phyloP scores from a whole-genome alignment of 345 rosid genomes.

The Hevea brasiliensis region DNA sequence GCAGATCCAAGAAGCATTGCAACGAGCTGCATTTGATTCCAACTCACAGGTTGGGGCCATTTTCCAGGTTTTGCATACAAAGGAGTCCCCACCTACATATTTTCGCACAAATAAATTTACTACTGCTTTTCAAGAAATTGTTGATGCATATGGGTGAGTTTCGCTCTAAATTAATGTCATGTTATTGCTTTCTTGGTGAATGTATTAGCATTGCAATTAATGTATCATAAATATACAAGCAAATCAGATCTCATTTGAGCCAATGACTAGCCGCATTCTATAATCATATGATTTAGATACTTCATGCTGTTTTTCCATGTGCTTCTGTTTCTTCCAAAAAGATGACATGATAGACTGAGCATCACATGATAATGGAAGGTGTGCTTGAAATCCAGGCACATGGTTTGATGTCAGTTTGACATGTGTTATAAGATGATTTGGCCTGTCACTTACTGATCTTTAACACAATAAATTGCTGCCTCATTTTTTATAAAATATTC shows the following conservation, averaged over 20 bases:
- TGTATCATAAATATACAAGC: no score
- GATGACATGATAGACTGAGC: no score
- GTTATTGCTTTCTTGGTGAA: slow-evolving; percentile 3
- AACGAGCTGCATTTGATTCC: slow-evolving; percentile 87
- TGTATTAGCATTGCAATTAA: not conserved
- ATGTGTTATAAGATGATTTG: not conserved
- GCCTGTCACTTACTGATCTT: not conserved
- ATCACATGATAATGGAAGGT: not conserved
- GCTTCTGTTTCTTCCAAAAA: no score
- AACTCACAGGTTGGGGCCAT: slow-evolving; percentile 94
- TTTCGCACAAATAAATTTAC: slow-evolving; percentile 91
- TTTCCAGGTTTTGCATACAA: slow-evolving; percentile 79
- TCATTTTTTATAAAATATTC: not conserved
- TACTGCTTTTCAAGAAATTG: slow-evolving; percentile 91
- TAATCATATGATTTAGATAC: no score
- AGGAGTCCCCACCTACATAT: slow-evolving; percentile 87
- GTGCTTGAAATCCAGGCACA: not conserved
- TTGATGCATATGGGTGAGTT: slow-evolving; percentile 94
- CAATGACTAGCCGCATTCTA: no score
- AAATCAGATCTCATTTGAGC: no score
- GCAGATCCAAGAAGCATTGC: slow-evolving; percentile 95
- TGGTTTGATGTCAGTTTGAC: not conserved
- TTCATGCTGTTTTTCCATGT: no score
- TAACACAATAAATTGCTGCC: slow-evolving; percentile 11
- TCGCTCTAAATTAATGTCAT: slow-evolving; percentile 16